Evolutionary conservation across 2,329 filamentous ascomycete genomes (phyloP).

Genomic region (Myriosclerotinia curreyana): DNA sequence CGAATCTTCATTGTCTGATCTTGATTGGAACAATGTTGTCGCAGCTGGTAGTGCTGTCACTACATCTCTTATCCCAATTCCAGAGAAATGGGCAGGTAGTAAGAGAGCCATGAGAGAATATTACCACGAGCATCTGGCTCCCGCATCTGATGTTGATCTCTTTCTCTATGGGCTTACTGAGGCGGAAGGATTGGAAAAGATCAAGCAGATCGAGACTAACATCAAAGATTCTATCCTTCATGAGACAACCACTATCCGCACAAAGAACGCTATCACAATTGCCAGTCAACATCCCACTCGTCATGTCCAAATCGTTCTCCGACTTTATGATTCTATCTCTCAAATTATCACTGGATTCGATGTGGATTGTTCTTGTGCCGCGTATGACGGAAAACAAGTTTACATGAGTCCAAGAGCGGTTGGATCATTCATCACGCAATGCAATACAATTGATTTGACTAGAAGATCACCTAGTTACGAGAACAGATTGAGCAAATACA

Average conservation of each 20-base stretch:
- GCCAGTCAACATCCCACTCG: conserved; percentile 79
- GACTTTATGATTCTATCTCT: conserved; percentile 78
- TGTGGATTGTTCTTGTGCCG: conserved; percentile 78
- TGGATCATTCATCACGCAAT: conserved; percentile 75
- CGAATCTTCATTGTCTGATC: conserved; percentile 69
- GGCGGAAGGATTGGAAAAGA: conserved; percentile 76
- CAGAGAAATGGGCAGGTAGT: conserved; percentile 56
- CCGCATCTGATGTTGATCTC: conserved; percentile 82
- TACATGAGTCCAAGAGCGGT: conserved; percentile 75
- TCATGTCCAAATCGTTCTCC: conserved; percentile 79
- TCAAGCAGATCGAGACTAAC: conserved; percentile 73
- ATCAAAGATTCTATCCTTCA: conserved; percentile 73
- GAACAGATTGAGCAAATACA: conserved; percentile 82
- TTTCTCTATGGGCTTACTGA: conserved; percentile 80
- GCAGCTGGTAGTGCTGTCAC: conserved; percentile 78
- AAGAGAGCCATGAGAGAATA: conserved; percentile 66
- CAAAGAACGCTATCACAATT: conserved; percentile 85
- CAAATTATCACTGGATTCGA: conserved; percentile 88
- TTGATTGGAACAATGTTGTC: conserved; percentile 81
- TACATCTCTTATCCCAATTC: conserved; percentile 72
- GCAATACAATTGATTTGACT: conserved; percentile 75
- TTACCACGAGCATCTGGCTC: conserved; percentile 77
- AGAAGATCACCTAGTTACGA: conserved; percentile 84
- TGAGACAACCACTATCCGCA: conserved; percentile 81
- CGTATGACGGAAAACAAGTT: conserved; percentile 77